Evolutionary conservation across 106 monocot genomes (phyloP), one percentile per base, ranked within the genome.

Genomic region (Phalaenopsis aphrodite): DNA sequence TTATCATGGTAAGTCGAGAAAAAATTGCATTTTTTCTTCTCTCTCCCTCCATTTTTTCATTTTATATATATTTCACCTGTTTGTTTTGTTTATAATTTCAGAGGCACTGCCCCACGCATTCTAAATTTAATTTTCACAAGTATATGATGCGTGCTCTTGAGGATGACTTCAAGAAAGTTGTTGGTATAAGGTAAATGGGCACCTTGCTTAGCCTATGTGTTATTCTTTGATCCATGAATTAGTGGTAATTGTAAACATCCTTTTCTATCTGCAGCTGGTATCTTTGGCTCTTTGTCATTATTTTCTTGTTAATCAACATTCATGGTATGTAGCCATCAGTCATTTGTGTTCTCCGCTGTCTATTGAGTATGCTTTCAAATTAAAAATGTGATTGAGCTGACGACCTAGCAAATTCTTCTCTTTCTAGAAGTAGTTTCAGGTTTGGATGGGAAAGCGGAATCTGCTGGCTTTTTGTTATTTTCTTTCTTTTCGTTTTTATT

Each of bases 281-380:
- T 55, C 75, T 92, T 41, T 92, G 92, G 89, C 87, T 92, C 24
- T 92, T 92, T 82, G 89, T 88, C 37, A 57, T 92, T 41, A 55
- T 92, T 36, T 92, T 89, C 79, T 82, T 92, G 39, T 81, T 92
- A 86, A 84, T 92, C 16, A 77, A 92, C 79, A 81, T 92, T 23
- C 49, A 86, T 74, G 92, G 92, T 92, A 89, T 12, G 83, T 71
- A 48, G 43, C 39, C 16, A 72, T 66, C 2, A 19, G 10, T 46
- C 75, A 48, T 9, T 18, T 23, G 75, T 75, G 12, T 36, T 8
- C 37, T 18, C 4, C 52, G 12, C 8, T 6, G n/a, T 76, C 49
- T 49, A 1, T 48, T 24, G 24, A 76, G 36, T 68, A 8, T 12
- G 14, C 68, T 37, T 68, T 37, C 24, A 37, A 12, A 37, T 68